Base-by-base conservation (phyloP, 441 rosid species). In the Populus hybrid region DNA sequence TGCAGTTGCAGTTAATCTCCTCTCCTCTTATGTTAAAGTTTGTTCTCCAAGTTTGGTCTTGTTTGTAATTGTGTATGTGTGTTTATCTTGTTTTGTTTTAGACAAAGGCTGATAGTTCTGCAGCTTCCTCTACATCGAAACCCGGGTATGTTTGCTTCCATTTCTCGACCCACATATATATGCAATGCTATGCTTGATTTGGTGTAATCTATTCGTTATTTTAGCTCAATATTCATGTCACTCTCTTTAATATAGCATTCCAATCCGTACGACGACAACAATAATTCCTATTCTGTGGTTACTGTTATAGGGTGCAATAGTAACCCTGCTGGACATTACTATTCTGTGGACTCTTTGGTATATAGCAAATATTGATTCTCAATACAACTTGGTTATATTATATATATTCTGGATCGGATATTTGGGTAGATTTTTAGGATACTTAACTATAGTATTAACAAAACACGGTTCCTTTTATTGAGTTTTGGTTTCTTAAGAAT, bases 1-100 rank as follows among this genome's bases (percentile, higher is more conserved):
- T 85, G 97, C 94, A 75, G 91, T 92, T 83, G 94, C 94, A 5
- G 97, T 89, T 69, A 85, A 38, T 77, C 21, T 77, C 21, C 75
- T 33, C 36, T 23, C 24, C 7, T n/a, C 24, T 74, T 56, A 40
- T 28, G 2, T 28, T 28, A 28, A 28, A n/a, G 29, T 28, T 28
- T 28, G 29, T 28, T 28, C 29, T 28, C 50, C 71, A 72, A 20
- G 2, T 3, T 33, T 69, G 69, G 0, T 33, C 8, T 38, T 26
- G 12, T 71, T 45, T 29, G 0, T 4, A 2, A 63, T 28, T 28
- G 29, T 28, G 29, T 28, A 3, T 28, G 29, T 28, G 2, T 28
- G 29, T 3, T 18, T 66, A 28, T 28, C 40, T 72, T 74, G 61
- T 85, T 66, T 33, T 69, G 73, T 35, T 85, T 71, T 73, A 90